Conservation (phyloP, 2,329 filamentous ascomycete genomes). For the Trichoderma lentiforme region DNA sequence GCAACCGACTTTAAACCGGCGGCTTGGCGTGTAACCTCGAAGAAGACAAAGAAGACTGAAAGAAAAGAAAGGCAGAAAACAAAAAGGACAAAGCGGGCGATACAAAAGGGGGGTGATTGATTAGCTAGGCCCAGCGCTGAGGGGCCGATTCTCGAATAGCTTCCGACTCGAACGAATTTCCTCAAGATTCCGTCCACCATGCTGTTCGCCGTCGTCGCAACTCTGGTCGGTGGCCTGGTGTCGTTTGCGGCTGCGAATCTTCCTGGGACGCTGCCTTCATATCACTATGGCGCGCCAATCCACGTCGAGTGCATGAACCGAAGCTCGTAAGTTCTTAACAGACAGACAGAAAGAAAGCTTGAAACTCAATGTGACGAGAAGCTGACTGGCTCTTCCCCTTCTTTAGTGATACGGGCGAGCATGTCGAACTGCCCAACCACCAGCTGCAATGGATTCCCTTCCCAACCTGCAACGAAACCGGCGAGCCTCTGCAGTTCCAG, state of each 20-base stretch:
- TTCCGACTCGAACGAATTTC: neutral
- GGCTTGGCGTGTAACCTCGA: neutral
- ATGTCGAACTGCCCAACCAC: constrained; percentile 75
- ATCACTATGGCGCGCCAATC: constrained; percentile 65
- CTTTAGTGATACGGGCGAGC: constrained; percentile 78
- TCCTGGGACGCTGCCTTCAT: constrained; percentile 53
- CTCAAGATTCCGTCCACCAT: neutral
- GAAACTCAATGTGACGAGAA: neutral
- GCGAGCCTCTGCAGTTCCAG: constrained; percentile 73
- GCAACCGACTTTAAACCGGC: neutral
- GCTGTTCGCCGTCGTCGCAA: constrained; percentile 2
- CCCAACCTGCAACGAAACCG: constrained; percentile 84
- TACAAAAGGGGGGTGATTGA: neutral
- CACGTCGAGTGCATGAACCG: constrained; percentile 71
- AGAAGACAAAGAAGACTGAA: neutral
- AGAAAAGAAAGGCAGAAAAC: neutral
- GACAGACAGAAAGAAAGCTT: neutral
- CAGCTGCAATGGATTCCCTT: constrained; percentile 92
- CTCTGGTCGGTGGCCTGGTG: constrained; percentile 27
- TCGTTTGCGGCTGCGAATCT: constrained; percentile 29
- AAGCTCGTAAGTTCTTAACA: constrained; percentile 56
- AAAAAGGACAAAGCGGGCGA: neutral
- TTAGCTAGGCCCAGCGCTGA: neutral
- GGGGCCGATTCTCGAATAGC: neutral
- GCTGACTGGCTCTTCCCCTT: neutral